Evolutionary conservation across 2,329 filamentous ascomycete genomes (phyloP).

Genomic region (Verticillium alfalfae): DNA sequence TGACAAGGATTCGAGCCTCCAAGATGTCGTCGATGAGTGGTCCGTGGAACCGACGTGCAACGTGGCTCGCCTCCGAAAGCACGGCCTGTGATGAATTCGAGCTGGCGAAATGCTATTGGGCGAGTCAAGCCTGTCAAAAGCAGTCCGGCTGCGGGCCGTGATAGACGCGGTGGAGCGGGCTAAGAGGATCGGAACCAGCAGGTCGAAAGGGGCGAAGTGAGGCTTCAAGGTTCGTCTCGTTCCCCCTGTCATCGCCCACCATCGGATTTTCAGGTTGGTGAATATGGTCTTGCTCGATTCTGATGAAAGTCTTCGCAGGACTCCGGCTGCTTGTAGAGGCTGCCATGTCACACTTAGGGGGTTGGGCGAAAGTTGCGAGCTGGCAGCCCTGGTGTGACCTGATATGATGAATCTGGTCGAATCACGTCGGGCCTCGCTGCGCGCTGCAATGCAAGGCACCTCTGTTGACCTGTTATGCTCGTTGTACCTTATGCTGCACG

Average conservation of each 20-base stretch:
- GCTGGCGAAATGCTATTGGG: constrained; percentile 7
- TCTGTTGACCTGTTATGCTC: neutral
- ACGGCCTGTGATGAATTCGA: constrained; percentile 7
- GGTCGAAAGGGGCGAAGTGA: neutral
- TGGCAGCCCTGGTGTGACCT: neutral
- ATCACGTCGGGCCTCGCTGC: neutral
- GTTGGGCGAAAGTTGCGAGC: neutral
- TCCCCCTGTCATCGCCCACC: neutral
- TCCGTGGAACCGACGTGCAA: constrained; percentile 9
- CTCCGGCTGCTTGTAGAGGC: neutral
- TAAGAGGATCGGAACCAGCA: neutral
- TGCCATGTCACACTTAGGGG: neutral
- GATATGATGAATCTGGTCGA: neutral
- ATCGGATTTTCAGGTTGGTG: neutral
- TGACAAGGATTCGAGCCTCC: neutral
- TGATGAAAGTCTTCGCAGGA: neutral
- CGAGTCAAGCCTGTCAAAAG: neutral
- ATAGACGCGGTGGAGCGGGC: constrained; percentile 9
- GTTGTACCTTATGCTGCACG: neutral
- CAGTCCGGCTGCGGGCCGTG: constrained; percentile 9
- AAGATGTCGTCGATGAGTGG: neutral
- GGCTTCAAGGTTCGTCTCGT: neutral
- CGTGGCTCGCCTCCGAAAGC: constrained; percentile 13
- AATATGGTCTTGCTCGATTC: neutral
- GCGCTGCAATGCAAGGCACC: neutral